phyloP scores from a whole-genome alignment of 805 yeast species.

The Yamadazyma insecticola region DNA sequence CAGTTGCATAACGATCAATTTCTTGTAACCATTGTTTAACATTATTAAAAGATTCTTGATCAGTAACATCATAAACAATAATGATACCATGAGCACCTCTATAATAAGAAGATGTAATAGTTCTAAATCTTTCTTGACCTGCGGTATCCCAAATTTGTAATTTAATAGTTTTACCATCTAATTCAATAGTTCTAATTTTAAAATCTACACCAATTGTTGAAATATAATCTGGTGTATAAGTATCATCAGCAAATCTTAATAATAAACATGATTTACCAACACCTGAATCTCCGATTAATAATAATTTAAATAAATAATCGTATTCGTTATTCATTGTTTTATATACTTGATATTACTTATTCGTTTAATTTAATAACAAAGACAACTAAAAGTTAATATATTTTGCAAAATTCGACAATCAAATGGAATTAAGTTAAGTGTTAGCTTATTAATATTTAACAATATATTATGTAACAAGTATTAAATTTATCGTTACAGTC shows the following conservation, averaged over 20 bases:
- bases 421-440: no score
- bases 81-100: slow-evolving; percentile 99
- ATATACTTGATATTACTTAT: no score
- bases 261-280: slow-evolving; percentile 96
- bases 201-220: slow-evolving; percentile 98
- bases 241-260: slow-evolving; percentile 94
- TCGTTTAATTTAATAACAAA: no score
- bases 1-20: slow-evolving; percentile 96
- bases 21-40: slow-evolving; percentile 99
- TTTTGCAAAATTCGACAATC: no score
- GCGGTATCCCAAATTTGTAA: slow-evolving; percentile 99
- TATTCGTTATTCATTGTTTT: slow-evolving; percentile 89
- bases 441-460: no score
- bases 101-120: slow-evolving; percentile 94
- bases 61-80: slow-evolving; percentile 96
- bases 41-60: slow-evolving; percentile 92
- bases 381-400: no score
- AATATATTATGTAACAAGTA: no score
- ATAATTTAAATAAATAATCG: slow-evolving; percentile 93
- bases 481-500: no score
- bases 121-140: slow-evolving; percentile 97
- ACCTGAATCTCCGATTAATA: slow-evolving; percentile 97
- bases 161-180: slow-evolving; percentile 96
- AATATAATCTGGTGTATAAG: slow-evolving; percentile 94
- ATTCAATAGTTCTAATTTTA: slow-evolving; percentile 81